These are phyloP conservation scores for Sutorius australiensis DNA, from an alignment of 768 basidiomycete genomes.

Conservation along the genomic window DNA sequence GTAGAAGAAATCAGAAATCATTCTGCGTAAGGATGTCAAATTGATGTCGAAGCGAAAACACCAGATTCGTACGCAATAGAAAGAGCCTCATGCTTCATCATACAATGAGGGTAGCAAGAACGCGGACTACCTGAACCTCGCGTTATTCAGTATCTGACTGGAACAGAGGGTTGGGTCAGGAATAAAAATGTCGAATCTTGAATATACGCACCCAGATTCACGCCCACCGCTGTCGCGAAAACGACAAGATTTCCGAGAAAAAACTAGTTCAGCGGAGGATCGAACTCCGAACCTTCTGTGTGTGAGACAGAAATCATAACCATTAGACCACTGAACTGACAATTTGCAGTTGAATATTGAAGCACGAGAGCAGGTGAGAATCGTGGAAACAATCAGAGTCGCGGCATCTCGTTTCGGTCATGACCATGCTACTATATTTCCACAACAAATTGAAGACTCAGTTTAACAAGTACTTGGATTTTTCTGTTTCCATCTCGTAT, in stretches of 20 bases:
- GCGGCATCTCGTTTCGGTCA: too few relatives aligned
- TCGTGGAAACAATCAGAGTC: background rate
- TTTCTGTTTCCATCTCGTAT: too few relatives aligned
- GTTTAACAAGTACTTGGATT: too few relatives aligned
- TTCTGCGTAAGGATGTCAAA: constrained; percentile 43
- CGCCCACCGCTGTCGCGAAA: background rate
- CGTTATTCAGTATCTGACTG: background rate
- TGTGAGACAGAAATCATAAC: constrained; percentile 57
- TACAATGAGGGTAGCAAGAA: background rate
- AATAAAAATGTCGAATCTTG: background rate
- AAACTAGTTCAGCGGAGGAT: constrained; percentile 39
- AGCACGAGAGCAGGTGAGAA: background rate
- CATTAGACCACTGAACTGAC: constrained; percentile 54
- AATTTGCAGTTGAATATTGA: too few relatives aligned
- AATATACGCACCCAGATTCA: background rate
- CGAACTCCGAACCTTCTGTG: constrained; percentile 40
- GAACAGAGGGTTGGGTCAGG: background rate
- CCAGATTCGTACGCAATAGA: constrained; percentile 27
- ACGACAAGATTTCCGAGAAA: background rate
- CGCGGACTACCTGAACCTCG: background rate
- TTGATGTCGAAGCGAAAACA: background rate
- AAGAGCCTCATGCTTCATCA: constrained; percentile 27
- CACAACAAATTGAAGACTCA: too few relatives aligned
- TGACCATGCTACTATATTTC: too few relatives aligned
- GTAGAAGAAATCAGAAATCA: constrained; percentile 97